Base-by-base conservation (phyloP, 1,139 yeast genomes). In the Magnusiomyces paraingens region DNA sequence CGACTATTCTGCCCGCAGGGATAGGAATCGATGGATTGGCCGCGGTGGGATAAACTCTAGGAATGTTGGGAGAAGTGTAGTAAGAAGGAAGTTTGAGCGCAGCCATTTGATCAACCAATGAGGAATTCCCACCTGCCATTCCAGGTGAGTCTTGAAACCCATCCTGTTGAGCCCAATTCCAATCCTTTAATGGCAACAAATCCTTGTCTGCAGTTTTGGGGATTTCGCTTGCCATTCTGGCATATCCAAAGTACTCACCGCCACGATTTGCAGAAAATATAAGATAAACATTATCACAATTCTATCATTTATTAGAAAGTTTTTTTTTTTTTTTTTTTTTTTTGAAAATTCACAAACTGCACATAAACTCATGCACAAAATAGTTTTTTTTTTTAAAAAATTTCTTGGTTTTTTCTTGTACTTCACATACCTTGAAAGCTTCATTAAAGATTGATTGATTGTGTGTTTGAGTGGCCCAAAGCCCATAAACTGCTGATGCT, bases 401-500 rank as follows among this genome's bases (percentile, higher is more conserved):
- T 14, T 10, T 12, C 3, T 21, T 35, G 39, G n/a, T n/a, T n/a
- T 32, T 8, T 32, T 32, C 11, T 10, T 32, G 12, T 32, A 32
- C 36, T 32, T 32, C 36, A 22, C 45, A n/a, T 43, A 54, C 58
- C 48, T 57, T 54, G 59, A 66, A 73, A 2, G 75, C 75, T 35
- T 63, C 59, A 57, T 73, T 71, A 57, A 72, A 63, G 44, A 60
- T 58, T 6, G 58, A 64, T 48, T 67, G 68, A 58, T 72, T 72
- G 57, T 73, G 73, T 4, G 70, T 60, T 60, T 72, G 76, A 12
- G 76, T 71, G 3, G 73, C 66, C 76, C 76, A 72, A 15, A 61
- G 58, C 14, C 71, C 70, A 10, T 64, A 59, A 47, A 59, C 57
- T 32, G 63, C 63, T 6, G 75, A 71, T 14, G 67, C 63, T 44